These are phyloP conservation scores for Ilyonectria destructans DNA, from an alignment of 2,329 filamentous ascomycete genomes.

Conservation along the genomic window DNA sequence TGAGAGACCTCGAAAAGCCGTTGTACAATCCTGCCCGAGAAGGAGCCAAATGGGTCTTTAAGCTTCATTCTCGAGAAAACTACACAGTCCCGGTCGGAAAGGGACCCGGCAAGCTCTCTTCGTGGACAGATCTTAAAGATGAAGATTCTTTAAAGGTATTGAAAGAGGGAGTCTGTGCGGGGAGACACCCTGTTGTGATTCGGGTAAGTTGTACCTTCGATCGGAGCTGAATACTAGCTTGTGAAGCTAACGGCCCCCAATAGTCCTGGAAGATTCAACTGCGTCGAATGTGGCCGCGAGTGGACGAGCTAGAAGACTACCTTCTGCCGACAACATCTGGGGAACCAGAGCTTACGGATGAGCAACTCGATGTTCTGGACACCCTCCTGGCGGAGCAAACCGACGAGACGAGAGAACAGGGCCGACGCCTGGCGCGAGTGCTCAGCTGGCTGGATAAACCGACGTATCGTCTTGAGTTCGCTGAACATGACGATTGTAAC, in stretches of 20 bases:
- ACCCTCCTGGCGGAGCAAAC: constrained; percentile 35
- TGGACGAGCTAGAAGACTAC: constrained; percentile 34
- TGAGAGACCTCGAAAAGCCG: constrained; percentile 23
- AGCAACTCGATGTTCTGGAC: constrained; percentile 43
- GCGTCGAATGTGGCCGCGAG: constrained; percentile 39
- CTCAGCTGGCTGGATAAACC: constrained; percentile 28
- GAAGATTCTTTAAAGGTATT: constrained; percentile 29
- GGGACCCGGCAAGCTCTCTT: constrained; percentile 28
- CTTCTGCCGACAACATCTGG: constrained; percentile 9
- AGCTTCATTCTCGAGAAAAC: constrained; percentile 24
- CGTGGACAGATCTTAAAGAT: constrained; percentile 38
- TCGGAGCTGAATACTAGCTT: background rate
- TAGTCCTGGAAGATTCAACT: constrained; percentile 47
- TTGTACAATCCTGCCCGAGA: constrained; percentile 21
- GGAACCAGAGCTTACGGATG: constrained; percentile 33
- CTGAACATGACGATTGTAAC: background rate
- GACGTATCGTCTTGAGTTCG: background rate
- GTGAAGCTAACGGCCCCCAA: constrained; percentile 13
- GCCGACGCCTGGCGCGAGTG: constrained; percentile 14
- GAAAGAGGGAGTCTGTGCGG: constrained; percentile 20
- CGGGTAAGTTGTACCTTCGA: constrained; percentile 38
- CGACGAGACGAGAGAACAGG: constrained; percentile 32
- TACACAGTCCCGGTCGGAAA: constrained; percentile 35
- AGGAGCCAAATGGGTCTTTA: constrained; percentile 38
- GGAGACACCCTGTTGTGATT: constrained; percentile 37